Base-by-base conservation (phyloP, 306 rosid genomes). In the Spatholobus suberectus region DNA sequence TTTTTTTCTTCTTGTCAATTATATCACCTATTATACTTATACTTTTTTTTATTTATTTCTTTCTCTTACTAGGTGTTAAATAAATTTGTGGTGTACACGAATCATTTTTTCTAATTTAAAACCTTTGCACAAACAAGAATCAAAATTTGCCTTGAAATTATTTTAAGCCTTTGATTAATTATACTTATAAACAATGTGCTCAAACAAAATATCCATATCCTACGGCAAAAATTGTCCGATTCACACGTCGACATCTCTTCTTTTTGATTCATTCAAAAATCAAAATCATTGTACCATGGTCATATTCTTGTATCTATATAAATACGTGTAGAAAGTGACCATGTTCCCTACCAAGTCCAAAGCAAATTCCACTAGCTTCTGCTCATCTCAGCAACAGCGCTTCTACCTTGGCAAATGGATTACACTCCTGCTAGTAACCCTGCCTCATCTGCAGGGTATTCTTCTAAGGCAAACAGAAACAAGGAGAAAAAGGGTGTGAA, bases 181-280 rank as follows among this genome's bases (percentile, higher is more conserved):
- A 58, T 11, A 58, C 1, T 11, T 23, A 58, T n/a, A 57, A 23
- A 57, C 2, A 21, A 23, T 0, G 34, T 23, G 17, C 1, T 57
- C 3, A 34, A 63, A 17, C 24, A 14, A 32, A 4, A 63, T n/a
- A n/a, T 61, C 68, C 92, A 85, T 76, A 89, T 90, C 94, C 89
- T 82, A 85, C 85, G 81, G 79, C 89, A 89, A 89, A 91, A 92
- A 0, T 84, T 84, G 90, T 89, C 91, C 87, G 89, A 89, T 87
- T 87, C 90, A 85, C 89, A 77, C 84, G 95, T 90, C 88, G 83
- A 87, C 89, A 83, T 61, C 58, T 40, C 35, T 69, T 70, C 84
- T 65, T 20, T 40, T 68, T 32, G 70, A 20, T 79, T 73, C 86
- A 70, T 82, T 77, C 83, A 67, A 70, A 80, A 77, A 77, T 85